Evolutionary conservation across 2,329 filamentous ascomycete species (phyloP), one percentile per base, ranked within the genome.

Genomic region (Zasmidium cellare): DNA sequence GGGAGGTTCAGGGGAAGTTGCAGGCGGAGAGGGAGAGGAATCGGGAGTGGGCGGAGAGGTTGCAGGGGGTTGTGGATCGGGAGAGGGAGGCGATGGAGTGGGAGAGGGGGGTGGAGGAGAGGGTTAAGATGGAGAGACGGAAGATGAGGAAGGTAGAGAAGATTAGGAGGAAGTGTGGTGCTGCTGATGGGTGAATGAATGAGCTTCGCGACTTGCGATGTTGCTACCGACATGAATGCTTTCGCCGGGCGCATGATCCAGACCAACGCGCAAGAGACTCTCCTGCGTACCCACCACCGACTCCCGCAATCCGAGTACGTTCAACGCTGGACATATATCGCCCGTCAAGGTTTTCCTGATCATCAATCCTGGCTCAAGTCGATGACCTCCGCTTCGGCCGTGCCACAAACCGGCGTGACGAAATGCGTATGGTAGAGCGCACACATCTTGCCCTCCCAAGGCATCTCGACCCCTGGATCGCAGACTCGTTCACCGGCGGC

Each of bases 61-160:
- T 83, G 77, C 71, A 76, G 61, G 69, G 59, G 25, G 76, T 83
- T 59, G 73, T 83, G 23, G 76, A 81, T 55, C 58, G 74, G 63
- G 82, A 84, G 71, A 76, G 66, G 54, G 71, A 69, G 58, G 56
- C 82, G 55, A 76, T 73, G 63, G 68, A 75, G 35, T 60, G 72
- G 54, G 76, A 81, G 64, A 68, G 63, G 60, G 48, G 48, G 48
- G 64, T 67, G 53, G 50, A 38, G 9, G 35, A 41, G 28, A 31
- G 28, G 28, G 31, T 20, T 9, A 25, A n/a, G 47, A 50, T 20
- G 45, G 23, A 47, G 45, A n/a, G n/a, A n/a, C n/a, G n/a, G n/a
- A n/a, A n/a, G n/a, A n/a, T n/a, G n/a, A n/a, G n/a, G n/a, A n/a
- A n/a, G n/a, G n/a, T n/a, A n/a, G n/a, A n/a, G n/a, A n/a, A n/a